Conservation (phyloP, 2,329 filamentous ascomycete species). For the Cordyceps cicadae region DNA sequence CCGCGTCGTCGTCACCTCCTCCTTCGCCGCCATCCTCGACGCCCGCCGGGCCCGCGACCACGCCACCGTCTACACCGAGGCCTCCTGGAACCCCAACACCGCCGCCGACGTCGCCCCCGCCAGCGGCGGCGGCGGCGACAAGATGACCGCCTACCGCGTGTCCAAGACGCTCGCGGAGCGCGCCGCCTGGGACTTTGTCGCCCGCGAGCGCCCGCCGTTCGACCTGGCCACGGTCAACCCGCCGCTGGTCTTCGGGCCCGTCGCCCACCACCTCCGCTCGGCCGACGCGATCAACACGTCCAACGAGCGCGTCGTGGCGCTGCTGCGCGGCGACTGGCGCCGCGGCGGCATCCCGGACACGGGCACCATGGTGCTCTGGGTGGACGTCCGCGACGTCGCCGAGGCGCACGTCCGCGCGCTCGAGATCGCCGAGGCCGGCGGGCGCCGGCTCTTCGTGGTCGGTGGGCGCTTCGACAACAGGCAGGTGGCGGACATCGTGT, state of each 20-base stretch:
- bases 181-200: slow-evolving; percentile 46
- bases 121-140: too few species aligned
- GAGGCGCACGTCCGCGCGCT: slow-evolving; percentile 44
- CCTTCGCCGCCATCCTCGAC: slow-evolving; percentile 45
- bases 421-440: slow-evolving; percentile 38
- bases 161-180: slow-evolving; percentile 48
- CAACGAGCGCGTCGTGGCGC: slow-evolving; percentile 41
- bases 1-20: slow-evolving; percentile 38
- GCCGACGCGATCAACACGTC: slow-evolving; percentile 44
- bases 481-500: slow-evolving; percentile 34
- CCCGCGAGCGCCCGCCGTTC: slow-evolving; percentile 34
- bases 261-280: slow-evolving; percentile 38
- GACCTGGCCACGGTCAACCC: slow-evolving; percentile 47
- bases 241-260: slow-evolving; percentile 46
- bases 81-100: slow-evolving; percentile 46
- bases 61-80: slow-evolving; percentile 34
- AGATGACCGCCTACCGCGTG: slow-evolving; percentile 41
- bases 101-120: slow-evolving; percentile 31
- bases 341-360: slow-evolving; percentile 30
- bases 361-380: slow-evolving; percentile 37
- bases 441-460: slow-evolving; percentile 43
- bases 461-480: slow-evolving; percentile 40
- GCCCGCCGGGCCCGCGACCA: slow-evolving; percentile 30
- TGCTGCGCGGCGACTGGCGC: slow-evolving; percentile 44
- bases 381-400: slow-evolving; percentile 50